Evolutionary conservation across 257 asterid species (phyloP), one percentile per base, ranked within the genome.

Genomic region (Rehmannia glutinosa): DNA sequence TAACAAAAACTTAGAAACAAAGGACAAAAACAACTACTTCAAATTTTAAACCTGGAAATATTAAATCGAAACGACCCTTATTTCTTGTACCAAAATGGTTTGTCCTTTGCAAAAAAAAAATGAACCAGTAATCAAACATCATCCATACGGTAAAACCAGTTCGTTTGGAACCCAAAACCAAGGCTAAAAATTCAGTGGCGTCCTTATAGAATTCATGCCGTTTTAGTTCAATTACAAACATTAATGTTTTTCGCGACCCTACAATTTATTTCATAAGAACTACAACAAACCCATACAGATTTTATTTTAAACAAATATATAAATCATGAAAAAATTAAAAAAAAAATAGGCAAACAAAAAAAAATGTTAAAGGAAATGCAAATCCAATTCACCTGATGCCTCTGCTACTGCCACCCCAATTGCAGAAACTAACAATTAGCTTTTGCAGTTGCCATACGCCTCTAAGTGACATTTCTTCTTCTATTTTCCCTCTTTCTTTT

Each of bases 381-480:
- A 20, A 32, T n/a, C 9, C 27, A 25, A 71, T 35, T 43, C 69
- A 91, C 97, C 96, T 88, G 53, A 93, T 80, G 73, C 97, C 99
- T 73, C 89, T 83, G 82, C 99, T 93, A 72, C 99, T 90, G 75
- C 99, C 99, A 4, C 97, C 95, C 87, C 88, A 86, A 67, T 90
- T 61, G 64, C 92, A 88, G 68, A 68, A 88, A 72, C 94, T 88
- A 57, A 93, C 96, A 20, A 88, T 45, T 43, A 93, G 73, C 75
- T 88, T 93, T 43, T 84, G 80, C 36, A 93, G 77, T 73, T 88
- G 97, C 99, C 99, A 93, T 1, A 77, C 95, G 63, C 99, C 99
- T 77, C 91, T 84, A 49, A 86, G 1, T 12, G 98, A 79, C 98
- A 92, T 88, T 77, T 79, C 35, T 7, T 23, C 39, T 17, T 10